A percentile compares a stretch with the other conserved stretches of the same genome.
Evolutionary conservation across 805 yeast genomes (phyloP).

Genomic region (Saccharomycopsis selenospora): DNA sequence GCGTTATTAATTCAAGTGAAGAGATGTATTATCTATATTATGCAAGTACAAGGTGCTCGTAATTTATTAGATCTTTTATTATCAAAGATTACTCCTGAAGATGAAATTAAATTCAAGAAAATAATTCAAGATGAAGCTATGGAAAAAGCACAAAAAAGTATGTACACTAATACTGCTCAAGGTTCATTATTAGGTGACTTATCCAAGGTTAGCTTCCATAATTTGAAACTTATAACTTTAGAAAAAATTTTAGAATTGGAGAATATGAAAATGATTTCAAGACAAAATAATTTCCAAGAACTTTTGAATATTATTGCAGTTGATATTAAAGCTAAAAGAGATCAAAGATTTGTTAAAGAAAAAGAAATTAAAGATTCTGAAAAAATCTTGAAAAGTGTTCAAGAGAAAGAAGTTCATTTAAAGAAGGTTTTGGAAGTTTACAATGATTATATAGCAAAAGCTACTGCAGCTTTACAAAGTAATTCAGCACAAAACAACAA

Average conservation of each 20-base stretch:
- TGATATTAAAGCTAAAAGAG: conserved; percentile 50
- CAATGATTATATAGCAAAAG: conserved; percentile 42
- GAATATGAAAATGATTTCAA: conserved; percentile 50
- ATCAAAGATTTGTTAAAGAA: conserved; percentile 30
- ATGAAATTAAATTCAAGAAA: conserved; percentile 57
- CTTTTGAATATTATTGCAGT: conserved; percentile 75
- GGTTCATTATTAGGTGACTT: conserved; percentile 48
- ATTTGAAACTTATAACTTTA: conserved; percentile 67
- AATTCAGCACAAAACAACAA: conserved; percentile 28
- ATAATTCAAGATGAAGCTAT: conserved; percentile 44
- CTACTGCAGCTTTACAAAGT: conserved; percentile 44
- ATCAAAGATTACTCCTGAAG: conserved; percentile 56
- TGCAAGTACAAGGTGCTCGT: conserved; percentile 69
- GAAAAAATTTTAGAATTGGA: conserved; percentile 75
- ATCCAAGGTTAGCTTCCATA: conserved; percentile 50
- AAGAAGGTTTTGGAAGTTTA: conserved; percentile 36
- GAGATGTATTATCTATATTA: conserved; percentile 69
- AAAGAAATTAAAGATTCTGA: conserved; percentile 29
- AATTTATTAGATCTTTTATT: conserved; percentile 61
- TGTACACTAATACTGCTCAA: conserved; percentile 35
- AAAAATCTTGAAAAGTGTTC: conserved; percentile 30
- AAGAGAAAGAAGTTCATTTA: conserved; percentile 33
- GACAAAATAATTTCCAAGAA: conserved; percentile 69
- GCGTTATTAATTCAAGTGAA: conserved; percentile 68
- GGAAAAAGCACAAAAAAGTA: conserved; percentile 31